Percentiles rank a stretch among this genome's conserved stretches.
phyloP scores from a whole-genome alignment of 2,329 filamentous ascomycete genomes.

The Cordyceps javanica region DNA sequence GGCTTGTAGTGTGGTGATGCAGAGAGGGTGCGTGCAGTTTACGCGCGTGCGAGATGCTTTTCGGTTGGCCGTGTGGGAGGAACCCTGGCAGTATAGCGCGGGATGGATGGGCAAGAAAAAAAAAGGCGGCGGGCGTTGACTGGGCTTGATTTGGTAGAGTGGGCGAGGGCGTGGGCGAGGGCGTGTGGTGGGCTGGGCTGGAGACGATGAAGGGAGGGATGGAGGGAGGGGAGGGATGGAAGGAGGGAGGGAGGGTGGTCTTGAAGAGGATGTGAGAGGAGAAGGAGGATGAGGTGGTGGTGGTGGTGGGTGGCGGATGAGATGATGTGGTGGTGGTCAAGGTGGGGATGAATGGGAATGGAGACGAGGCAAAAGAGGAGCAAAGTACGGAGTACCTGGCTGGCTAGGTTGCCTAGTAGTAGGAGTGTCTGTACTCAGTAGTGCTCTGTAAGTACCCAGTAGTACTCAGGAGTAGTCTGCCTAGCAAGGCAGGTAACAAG shows the following conservation, averaged over 20 bases:
- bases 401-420: no score
- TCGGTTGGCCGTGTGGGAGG: slow-evolving; percentile 4
- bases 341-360: slow-evolving; percentile 17
- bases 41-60: slow-evolving; percentile 13
- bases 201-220: slow-evolving; percentile 17
- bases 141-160: slow-evolving; percentile 22
- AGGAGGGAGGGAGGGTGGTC: slow-evolving; percentile 11
- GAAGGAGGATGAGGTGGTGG: slow-evolving; percentile 12
- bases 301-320: slow-evolving; percentile 18
- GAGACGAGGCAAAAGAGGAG: neutral
- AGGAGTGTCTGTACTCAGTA: no score
- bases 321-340: slow-evolving; percentile 17
- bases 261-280: neutral
- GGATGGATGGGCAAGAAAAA: neutral
- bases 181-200: slow-evolving; percentile 16
- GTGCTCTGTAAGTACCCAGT: no score
- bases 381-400: no score
- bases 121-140: slow-evolving; percentile 3
- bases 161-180: slow-evolving; percentile 13
- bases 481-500: no score
- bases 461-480: no score
- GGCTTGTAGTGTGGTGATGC: slow-evolving; percentile 7
- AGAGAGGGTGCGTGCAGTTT: slow-evolving; percentile 6
- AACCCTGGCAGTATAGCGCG: neutral
- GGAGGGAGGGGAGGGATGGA: neutral